A percentile compares a stretch with the other conserved stretches of the same genome.
Conservation (phyloP, 192 early-diverging fungal species). For the Bifiguratus adelaidae region DNA sequence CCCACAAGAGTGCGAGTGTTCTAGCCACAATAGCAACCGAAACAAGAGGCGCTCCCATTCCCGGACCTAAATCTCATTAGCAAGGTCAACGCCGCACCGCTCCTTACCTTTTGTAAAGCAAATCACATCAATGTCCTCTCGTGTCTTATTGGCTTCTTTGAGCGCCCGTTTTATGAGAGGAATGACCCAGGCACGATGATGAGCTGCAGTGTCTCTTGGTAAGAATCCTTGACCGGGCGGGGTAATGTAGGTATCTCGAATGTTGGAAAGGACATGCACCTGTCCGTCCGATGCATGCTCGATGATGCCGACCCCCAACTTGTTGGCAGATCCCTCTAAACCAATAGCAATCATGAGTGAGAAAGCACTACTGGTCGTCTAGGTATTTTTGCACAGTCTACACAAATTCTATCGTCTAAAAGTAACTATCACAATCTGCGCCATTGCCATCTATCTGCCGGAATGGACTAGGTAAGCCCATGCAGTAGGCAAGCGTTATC, state of each 20-base stretch:
- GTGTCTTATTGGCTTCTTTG: slow-evolving; percentile 58
- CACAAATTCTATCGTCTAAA: no score
- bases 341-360: slow-evolving; percentile 66
- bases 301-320: slow-evolving; percentile 93
- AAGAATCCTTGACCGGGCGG: slow-evolving; percentile 94
- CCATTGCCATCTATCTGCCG: no score
- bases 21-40: slow-evolving; percentile 89
- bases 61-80: slow-evolving; percentile 54
- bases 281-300: slow-evolving; percentile 54
- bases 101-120: slow-evolving; percentile 91
- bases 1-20: slow-evolving; percentile 86
- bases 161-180: slow-evolving; percentile 68
- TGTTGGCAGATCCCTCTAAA: slow-evolving; percentile 91
- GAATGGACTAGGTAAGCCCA: no score
- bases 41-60: slow-evolving; percentile 93
- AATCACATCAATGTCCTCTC: slow-evolving; percentile 76
- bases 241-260: slow-evolving; percentile 90
- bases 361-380: no score
- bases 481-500: no score
- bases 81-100: background rate
- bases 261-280: slow-evolving; percentile 74
- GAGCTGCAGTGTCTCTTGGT: slow-evolving; percentile 87
- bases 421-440: no score
- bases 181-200: slow-evolving; percentile 77
- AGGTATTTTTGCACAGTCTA: no score